Evolutionary conservation across 1,284 basidiomycete species (phyloP).

Genomic region (Ustilago esculenta): DNA sequence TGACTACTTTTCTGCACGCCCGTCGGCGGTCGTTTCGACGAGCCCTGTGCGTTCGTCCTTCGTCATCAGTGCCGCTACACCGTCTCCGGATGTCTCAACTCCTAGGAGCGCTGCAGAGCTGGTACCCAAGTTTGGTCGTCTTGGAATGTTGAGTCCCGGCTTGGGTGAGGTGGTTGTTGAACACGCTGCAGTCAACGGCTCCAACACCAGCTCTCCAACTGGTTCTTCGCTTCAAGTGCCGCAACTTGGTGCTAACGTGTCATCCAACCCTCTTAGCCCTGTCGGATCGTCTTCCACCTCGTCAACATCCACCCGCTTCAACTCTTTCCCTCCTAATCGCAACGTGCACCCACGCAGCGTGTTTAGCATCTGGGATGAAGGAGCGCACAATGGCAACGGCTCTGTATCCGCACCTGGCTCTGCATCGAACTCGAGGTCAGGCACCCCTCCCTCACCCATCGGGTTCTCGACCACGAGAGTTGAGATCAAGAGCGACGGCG

Average conservation of each 20-base stretch:
- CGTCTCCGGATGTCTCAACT: slow-evolving; percentile 41
- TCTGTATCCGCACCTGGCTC: slow-evolving; percentile 35
- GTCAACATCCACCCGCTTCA: slow-evolving; percentile 31
- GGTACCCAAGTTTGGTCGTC: slow-evolving; percentile 46
- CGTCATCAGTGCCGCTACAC: slow-evolving; percentile 46
- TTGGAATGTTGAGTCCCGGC: slow-evolving; percentile 60
- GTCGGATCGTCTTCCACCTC: slow-evolving; percentile 7
- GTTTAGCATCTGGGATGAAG: slow-evolving; percentile 35
- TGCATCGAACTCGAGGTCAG: slow-evolving; percentile 18
- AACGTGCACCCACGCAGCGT: slow-evolving; percentile 28
- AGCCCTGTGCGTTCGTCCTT: slow-evolving; percentile 36
- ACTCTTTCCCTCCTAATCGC: slow-evolving; percentile 52
- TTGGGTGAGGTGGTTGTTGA: slow-evolving; percentile 49
- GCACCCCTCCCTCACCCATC: slow-evolving; percentile 37
- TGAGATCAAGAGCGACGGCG: slow-evolving; percentile 38
- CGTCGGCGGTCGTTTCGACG: slow-evolving; percentile 14
- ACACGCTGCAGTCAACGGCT: slow-evolving; percentile 38
- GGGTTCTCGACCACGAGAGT: slow-evolving; percentile 22
- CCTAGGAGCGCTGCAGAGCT: slow-evolving; percentile 38
- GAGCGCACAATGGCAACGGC: slow-evolving; percentile 14
- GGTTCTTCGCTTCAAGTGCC: slow-evolving; percentile 41
- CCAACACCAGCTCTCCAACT: slow-evolving; percentile 34
- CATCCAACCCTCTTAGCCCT: slow-evolving; percentile 1
- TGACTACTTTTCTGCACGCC: slow-evolving; percentile 60
- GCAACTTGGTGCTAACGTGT: slow-evolving; percentile 1